These are phyloP conservation scores for Pseudoperonospora humuli DNA, from an alignment of 352 stramenopile species.

Conservation along the genomic window DNA sequence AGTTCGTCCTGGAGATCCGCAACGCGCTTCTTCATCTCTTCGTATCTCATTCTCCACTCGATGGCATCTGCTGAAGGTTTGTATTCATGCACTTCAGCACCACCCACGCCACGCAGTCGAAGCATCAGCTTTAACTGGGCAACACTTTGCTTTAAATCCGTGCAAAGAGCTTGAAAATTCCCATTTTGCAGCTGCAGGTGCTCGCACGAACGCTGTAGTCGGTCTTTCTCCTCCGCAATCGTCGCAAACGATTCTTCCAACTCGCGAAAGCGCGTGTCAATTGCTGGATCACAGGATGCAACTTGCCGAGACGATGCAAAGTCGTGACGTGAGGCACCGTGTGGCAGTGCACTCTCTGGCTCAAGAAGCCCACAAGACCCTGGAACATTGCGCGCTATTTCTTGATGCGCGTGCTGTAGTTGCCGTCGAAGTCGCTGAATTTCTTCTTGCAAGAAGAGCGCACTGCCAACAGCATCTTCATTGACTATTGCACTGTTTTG, in stretches of 20 bases:
- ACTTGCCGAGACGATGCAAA: conserved; percentile 3
- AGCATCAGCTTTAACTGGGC: conserved; percentile 54
- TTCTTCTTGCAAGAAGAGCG: conserved; percentile 63
- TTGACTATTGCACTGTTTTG: conserved; percentile 82
- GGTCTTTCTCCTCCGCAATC: conserved; percentile 51
- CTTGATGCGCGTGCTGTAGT: conserved; percentile 41
- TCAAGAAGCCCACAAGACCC: conserved; percentile 12
- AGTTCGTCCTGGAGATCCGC: conserved; percentile 43
- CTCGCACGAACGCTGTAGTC: conserved; percentile 45
- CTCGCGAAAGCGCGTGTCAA: conserved; percentile 44
- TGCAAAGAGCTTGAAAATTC: conserved; percentile 43
- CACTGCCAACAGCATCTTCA: conserved; percentile 64
- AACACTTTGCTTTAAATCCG: conserved; percentile 50
- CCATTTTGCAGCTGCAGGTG: conserved; percentile 45
- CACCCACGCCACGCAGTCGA: conserved; percentile 26
- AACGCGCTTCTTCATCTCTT: conserved; percentile 64
- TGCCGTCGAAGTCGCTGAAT: conserved; percentile 50
- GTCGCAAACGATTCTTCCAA: conserved; percentile 54
- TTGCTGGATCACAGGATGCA: conserved; percentile 23
- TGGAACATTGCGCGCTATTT: conserved; percentile 19
- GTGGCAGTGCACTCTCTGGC: conserved; percentile 4
- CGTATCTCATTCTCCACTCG: conserved; percentile 79
- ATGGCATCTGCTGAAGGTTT: conserved; percentile 64
- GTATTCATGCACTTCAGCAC: conserved; percentile 33
- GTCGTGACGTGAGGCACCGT: conserved; percentile 12